Conservation (phyloP, 257 asterid species). For the Solanum medicagineum region DNA sequence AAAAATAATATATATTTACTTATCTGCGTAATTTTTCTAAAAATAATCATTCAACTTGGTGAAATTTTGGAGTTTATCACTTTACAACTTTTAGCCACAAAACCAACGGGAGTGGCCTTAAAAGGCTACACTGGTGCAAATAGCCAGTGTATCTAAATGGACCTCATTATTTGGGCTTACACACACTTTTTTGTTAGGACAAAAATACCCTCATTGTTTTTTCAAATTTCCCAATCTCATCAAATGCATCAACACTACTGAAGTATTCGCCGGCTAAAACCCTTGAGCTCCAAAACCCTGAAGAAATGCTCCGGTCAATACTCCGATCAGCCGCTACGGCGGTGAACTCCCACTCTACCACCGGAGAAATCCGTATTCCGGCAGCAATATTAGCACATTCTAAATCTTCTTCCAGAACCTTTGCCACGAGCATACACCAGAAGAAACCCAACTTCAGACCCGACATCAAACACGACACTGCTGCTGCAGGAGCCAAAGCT, state of each 20-base stretch:
- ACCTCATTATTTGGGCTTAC: background rate
- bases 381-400: slow-evolving; percentile 15
- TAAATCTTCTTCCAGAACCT: slow-evolving; percentile 26
- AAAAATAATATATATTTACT: no score
- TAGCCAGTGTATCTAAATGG: background rate
- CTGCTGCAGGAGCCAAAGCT: slow-evolving; percentile 8
- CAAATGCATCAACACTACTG: background rate
- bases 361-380: background rate
- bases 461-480: slow-evolving; percentile 24
- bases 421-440: slow-evolving; percentile 33
- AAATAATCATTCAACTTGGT: background rate
- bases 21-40: no score
- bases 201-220: background rate
- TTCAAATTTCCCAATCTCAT: background rate
- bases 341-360: background rate
- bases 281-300: background rate
- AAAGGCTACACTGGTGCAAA: background rate
- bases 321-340: slow-evolving; percentile 41
- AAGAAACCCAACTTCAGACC: slow-evolving; percentile 21
- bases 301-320: slow-evolving; percentile 47
- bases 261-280: background rate
- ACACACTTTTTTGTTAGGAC: background rate
- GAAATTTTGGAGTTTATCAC: background rate
- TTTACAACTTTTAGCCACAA: background rate
- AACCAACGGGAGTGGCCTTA: background rate